Evolutionary conservation across 805 yeast genomes (phyloP), one percentile per base, ranked within the genome.

Genomic region (Pichia paraexigua): DNA sequence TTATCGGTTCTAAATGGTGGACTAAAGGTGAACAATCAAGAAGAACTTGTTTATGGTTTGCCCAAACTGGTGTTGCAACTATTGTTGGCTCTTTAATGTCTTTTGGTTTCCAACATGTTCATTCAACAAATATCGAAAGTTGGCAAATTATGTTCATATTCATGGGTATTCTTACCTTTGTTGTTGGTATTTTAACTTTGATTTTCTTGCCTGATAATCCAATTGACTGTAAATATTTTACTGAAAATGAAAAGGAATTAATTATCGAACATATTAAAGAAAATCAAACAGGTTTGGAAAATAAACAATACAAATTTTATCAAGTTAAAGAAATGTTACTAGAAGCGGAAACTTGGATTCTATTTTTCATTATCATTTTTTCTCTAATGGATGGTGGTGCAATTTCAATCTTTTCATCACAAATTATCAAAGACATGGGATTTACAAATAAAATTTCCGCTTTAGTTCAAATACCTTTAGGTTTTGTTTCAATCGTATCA

Each of bases 221-320:
- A 51, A 50, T 62, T 41, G 50, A 53, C 25, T 61, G 62, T 30
- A 60, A 59, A 9, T 66, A 60, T 41, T 60, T 64, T 42, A 57
- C 58, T 18, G 67, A 68, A 41, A 65, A 62, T 20, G 75, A 72
- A 51, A 73, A 71, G 58, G 53, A 65, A 13, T 32, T 54, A n/a
- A 53, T 59, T 37, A 49, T 63, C 32, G 61, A 62, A 22, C 55
- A 63, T 41, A 58, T 60, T 15, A 58, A 60, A 43, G 63, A 51
- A 40, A 68, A 64, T 47, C 62, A 59, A 45, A 65, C 68, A 24
- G 73, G 71, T 43, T 48, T 61, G 22, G 64, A 63, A 52, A 66
- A 68, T 22, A 58, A 52, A 37, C 56, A 52, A 41, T 64, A 60
- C 60, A 68, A 66, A 46, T 46, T 47, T 39, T 53, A 57, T 25